Percentiles rank a stretch among this genome's conserved stretches.
Conservation (phyloP, 108 stramenopile genomes). For the Discostella stelligeroides region DNA sequence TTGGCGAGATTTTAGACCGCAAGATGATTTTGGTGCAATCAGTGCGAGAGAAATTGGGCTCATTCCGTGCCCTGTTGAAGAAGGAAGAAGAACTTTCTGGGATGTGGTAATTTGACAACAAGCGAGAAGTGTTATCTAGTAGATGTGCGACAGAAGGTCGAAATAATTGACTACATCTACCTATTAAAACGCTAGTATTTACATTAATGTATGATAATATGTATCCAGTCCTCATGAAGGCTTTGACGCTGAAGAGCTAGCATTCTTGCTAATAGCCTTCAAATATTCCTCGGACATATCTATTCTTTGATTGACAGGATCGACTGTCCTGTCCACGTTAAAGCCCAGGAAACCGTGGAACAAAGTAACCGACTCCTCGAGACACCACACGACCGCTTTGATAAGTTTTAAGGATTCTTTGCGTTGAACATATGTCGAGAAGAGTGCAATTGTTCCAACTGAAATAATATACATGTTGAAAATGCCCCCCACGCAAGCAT, state of each 20-base stretch:
- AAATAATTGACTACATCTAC: too few species aligned
- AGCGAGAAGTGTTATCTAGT: too few species aligned
- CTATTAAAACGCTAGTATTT: too few species aligned
- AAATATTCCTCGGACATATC: constrained; percentile 13
- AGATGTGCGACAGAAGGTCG: too few species aligned
- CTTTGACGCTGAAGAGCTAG: too few species aligned
- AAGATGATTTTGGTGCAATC: constrained; percentile 75
- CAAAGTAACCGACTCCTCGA: constrained; percentile 20
- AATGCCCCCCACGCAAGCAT: constrained; percentile 22
- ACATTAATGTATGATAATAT: too few species aligned
- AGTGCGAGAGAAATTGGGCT: constrained; percentile 64
- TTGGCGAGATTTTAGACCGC: constrained; percentile 87
- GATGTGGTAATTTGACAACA: neutral
- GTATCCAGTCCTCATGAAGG: too few species aligned
- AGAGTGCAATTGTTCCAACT: constrained; percentile 14
- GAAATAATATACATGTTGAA: constrained; percentile 45
- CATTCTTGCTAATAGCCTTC: constrained; percentile 7
- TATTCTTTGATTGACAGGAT: neutral
- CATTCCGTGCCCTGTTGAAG: constrained; percentile 53
- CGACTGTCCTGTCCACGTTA: constrained; percentile 30
- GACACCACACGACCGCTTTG: constrained; percentile 1
- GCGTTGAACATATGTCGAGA: constrained; percentile 9
- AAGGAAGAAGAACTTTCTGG: constrained; percentile 43
- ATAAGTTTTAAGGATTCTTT: neutral
- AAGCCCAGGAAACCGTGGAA: constrained; percentile 44